These are phyloP conservation scores for Rhododendron williamsianum DNA, from an alignment of 148 eudicot genomes.

Conservation along the genomic window DNA sequence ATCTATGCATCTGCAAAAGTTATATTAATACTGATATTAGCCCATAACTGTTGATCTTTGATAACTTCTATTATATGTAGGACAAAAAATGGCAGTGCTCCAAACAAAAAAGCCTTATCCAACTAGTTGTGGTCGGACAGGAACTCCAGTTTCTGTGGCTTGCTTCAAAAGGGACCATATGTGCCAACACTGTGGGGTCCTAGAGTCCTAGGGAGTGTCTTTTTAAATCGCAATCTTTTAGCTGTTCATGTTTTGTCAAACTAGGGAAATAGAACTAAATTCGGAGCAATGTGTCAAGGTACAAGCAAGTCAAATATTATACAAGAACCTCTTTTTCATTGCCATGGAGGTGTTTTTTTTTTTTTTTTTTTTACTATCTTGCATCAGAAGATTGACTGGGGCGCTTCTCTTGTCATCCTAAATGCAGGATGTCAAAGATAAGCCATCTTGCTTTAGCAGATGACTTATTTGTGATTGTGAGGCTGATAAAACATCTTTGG, in stretches of 20 bases:
- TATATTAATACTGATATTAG: not conserved
- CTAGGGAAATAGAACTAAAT: not conserved
- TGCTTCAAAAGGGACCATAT: not conserved
- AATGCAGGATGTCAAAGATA: not conserved
- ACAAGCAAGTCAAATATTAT: not conserved
- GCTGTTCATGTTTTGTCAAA: not conserved
- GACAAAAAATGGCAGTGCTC: not conserved
- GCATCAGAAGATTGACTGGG: not conserved
- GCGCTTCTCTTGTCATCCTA: not conserved
- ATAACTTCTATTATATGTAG: not conserved
- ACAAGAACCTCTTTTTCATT: not conserved
- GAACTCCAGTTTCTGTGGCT: not conserved
- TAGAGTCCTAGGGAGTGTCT: not conserved
- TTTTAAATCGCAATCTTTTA: not conserved
- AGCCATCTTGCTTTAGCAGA: not conserved
- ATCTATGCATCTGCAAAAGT: constrained; percentile 70
- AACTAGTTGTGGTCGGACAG: not conserved
- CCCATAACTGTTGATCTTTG: not conserved
- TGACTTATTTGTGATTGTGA: not conserved
- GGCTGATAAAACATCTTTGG: not conserved
- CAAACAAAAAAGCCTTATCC: constrained; percentile 2
- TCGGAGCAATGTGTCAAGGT: not conserved
- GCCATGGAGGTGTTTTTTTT: not conserved
- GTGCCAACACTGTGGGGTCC: not conserved
- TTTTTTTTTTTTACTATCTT: not conserved